Percentiles rank a stretch among this genome's conserved stretches.
Evolutionary conservation across 177 flowering plant species (phyloP).

Genomic region (Vitis hybrid): DNA sequence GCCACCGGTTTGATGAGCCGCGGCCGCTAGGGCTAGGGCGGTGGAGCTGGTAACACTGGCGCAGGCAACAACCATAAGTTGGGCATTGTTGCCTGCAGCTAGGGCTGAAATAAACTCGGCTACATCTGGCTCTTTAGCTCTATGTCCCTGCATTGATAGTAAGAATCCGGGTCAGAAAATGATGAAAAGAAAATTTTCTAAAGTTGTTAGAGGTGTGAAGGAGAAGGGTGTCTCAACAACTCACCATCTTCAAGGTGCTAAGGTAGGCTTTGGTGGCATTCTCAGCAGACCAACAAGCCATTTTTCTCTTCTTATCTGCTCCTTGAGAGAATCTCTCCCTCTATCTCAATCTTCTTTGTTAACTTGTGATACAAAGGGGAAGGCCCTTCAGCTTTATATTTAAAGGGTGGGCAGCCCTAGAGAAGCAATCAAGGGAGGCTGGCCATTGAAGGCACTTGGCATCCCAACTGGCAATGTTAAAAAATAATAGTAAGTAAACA

Average conservation of each 20-base stretch:
- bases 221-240: neutral
- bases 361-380: neutral
- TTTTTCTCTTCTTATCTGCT: constrained; percentile 8
- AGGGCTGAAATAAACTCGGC: constrained; percentile 79
- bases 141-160: constrained; percentile 48
- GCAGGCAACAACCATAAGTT: constrained; percentile 61
- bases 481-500: neutral
- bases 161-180: neutral
- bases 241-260: constrained; percentile 77
- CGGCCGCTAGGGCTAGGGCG: constrained; percentile 60
- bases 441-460: constrained; percentile 9
- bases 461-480: constrained; percentile 17
- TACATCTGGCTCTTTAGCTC: constrained; percentile 58
- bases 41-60: constrained; percentile 43
- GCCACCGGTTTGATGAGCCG: constrained; percentile 78
- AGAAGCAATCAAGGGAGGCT: constrained; percentile 8
- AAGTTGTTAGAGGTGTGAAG: no score
- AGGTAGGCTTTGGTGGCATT: constrained; percentile 86
- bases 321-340: neutral
- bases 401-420: neutral
- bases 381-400: constrained; percentile 5
- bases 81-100: constrained; percentile 82
- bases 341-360: neutral
- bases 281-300: constrained; percentile 81
- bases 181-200: constrained; percentile 1